phyloP scores from a whole-genome alignment of 805 yeast species.

The Metschnikowia rubicola region DNA sequence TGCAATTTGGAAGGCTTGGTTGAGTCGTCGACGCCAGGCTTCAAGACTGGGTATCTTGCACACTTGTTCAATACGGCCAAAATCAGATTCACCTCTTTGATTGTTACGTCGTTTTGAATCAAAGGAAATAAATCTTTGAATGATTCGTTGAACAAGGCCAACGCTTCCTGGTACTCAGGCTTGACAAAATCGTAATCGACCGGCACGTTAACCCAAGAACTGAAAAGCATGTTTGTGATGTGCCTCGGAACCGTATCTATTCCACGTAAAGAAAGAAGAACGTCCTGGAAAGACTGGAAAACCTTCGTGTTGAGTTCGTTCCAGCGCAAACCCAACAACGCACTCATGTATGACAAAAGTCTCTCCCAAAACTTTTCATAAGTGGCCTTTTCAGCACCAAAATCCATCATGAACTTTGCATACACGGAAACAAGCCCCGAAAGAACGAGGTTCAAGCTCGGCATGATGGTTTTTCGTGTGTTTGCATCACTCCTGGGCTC shows the following conservation, averaged over 20 bases:
- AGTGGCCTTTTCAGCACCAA: slow-evolving; percentile 20
- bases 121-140: slow-evolving; percentile 49
- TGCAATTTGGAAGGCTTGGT: slow-evolving; percentile 59
- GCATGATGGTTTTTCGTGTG: slow-evolving; percentile 48
- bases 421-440: slow-evolving; percentile 66
- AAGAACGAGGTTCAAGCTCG: slow-evolving; percentile 58
- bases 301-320: slow-evolving; percentile 53
- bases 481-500: slow-evolving; percentile 18
- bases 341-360: slow-evolving; percentile 47
- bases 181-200: slow-evolving; percentile 41
- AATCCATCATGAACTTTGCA: slow-evolving; percentile 45
- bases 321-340: slow-evolving; percentile 38
- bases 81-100: slow-evolving; percentile 44
- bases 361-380: slow-evolving; percentile 50
- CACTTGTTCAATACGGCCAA: slow-evolving; percentile 60
- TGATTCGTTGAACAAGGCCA: slow-evolving; percentile 51
- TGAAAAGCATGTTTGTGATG: slow-evolving; percentile 39
- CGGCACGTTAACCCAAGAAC: slow-evolving; percentile 47
- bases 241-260: slow-evolving; percentile 11
- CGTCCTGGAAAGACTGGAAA: slow-evolving; percentile 50
- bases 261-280: slow-evolving; percentile 36
- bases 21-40: slow-evolving; percentile 53
- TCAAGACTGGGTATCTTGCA: slow-evolving; percentile 70
- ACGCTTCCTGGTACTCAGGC: slow-evolving; percentile 55
- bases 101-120: slow-evolving; percentile 26